Evolutionary conservation across 352 stramenopile species (phyloP).

Genomic region (Nothophytophthora sp.): DNA sequence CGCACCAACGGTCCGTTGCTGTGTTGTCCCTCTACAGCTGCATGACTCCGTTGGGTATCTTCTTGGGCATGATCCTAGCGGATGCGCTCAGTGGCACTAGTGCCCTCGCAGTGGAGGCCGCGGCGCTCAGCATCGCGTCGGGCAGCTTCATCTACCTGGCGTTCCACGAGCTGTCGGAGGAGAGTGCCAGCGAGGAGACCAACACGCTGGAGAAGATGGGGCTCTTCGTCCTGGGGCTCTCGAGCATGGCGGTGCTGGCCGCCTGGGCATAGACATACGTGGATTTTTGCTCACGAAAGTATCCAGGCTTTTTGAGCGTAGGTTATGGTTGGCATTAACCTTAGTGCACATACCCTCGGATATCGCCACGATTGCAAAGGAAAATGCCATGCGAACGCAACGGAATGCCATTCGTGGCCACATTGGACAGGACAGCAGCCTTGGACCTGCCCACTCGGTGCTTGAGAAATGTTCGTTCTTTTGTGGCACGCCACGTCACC

Average conservation of each 20-base stretch:
- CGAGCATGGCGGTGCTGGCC: conserved; percentile 52
- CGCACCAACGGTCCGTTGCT: conserved; percentile 40
- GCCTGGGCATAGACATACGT: conserved; percentile 56
- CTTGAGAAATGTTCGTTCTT: neutral
- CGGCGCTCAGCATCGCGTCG: conserved; percentile 54
- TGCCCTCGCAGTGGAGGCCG: conserved; percentile 40
- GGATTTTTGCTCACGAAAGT: no score
- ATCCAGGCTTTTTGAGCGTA: no score
- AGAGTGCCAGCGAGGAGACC: conserved; percentile 41
- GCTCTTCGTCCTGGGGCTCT: conserved; percentile 49
- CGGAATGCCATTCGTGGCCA: neutral
- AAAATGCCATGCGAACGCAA: no score
- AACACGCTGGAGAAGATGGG: conserved; percentile 44
- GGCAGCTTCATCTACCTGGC: conserved; percentile 72
- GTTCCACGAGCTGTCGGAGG: conserved; percentile 68
- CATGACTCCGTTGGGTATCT: conserved; percentile 69
- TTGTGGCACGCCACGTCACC: neutral
- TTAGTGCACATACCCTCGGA: no score
- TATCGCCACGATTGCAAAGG: no score
- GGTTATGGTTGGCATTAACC: no score
- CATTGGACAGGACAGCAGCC: conserved; percentile 1
- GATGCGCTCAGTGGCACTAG: conserved; percentile 41
- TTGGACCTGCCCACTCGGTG: no score
- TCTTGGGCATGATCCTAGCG: conserved; percentile 59
- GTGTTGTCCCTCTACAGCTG: conserved; percentile 65